Evolutionary conservation across 2,329 filamentous ascomycete species (phyloP), one percentile per base, ranked within the genome.

Genomic region (Penicillium sp.): DNA sequence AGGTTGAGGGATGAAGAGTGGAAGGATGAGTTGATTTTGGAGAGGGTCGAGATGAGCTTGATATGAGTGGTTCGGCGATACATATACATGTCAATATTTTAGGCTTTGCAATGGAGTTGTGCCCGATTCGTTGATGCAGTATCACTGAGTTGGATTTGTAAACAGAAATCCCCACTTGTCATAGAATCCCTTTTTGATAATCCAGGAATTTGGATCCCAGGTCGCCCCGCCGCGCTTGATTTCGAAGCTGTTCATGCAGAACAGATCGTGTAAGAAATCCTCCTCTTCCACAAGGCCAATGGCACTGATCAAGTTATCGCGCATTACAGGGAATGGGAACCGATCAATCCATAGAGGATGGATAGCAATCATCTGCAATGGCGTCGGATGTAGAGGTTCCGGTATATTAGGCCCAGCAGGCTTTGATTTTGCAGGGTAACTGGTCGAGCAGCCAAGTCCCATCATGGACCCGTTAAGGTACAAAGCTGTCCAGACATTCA

Each of bases 161-260:
- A 68, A 68, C n/a, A 71, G 38, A 58, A 65, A 73, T 5, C 70
- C 71, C 72, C 71, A 75, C 58, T 75, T 74, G 9, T 61, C 57
- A 24, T 60, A 64, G 58, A 72, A 74, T 7, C 61, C 62, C 47
- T 63, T 65, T 26, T 67, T 63, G 26, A 74, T 72, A 21, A 56
- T 68, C 71, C 71, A 74, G 16, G 64, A 67, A 33, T 52, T 59
- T 5, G 69, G 66, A 63, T 74, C 68, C 68, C 71, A 74, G 9
- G 63, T 57, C 14, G 60, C 61, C 1, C 55, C 54, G 1, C 68
- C 68, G 3, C 53, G 55, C n/a, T 59, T 60, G 43, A 74, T 66
- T 9, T 59, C 59, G 58, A 74, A 73, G 56, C 70, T 72, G 3
- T 62, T 62, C 60, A 69, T 65, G 16, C 64, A 64, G 53, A 69